Conservation (phyloP, 352 stramenopile species). For the Phytopythium vexans region DNA sequence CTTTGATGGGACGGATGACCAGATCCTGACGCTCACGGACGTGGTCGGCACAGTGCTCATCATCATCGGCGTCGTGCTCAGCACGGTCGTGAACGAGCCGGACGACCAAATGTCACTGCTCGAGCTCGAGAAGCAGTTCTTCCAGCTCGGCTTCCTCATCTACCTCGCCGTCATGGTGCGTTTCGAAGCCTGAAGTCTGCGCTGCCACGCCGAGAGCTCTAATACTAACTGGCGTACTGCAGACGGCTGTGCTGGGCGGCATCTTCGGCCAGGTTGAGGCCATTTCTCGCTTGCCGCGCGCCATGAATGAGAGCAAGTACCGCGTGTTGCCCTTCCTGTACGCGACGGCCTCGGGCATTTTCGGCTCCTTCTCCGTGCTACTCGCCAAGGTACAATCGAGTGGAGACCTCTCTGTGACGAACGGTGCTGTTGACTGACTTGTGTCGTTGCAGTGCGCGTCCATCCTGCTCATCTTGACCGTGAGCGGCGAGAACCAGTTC, state of each 20-base stretch:
- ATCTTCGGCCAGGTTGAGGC: slow-evolving; percentile 79
- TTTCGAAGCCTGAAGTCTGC: neutral
- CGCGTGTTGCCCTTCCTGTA: slow-evolving; percentile 75
- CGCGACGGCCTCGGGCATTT: slow-evolving; percentile 77
- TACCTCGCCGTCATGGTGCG: slow-evolving; percentile 77
- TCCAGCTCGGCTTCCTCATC: slow-evolving; percentile 68
- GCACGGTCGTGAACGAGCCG: slow-evolving; percentile 76
- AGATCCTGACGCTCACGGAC: slow-evolving; percentile 65
- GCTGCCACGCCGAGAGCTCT: neutral
- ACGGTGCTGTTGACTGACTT: neutral
- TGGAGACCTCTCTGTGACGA: neutral
- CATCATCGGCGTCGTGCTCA: slow-evolving; percentile 79
- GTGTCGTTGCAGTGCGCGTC: slow-evolving; percentile 51
- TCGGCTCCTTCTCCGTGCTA: slow-evolving; percentile 80
- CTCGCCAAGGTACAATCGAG: slow-evolving; percentile 55
- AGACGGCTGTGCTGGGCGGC: slow-evolving; percentile 53
- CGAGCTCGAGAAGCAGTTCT: slow-evolving; percentile 81
- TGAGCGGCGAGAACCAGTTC: slow-evolving; percentile 83
- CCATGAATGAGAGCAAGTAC: slow-evolving; percentile 58
- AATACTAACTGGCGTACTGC: neutral
- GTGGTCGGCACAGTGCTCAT: slow-evolving; percentile 71
- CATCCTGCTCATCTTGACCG: slow-evolving; percentile 74
- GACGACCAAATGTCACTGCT: slow-evolving; percentile 75
- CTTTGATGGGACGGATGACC: neutral
- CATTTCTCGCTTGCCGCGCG: slow-evolving; percentile 46